Percentiles rank a stretch among this genome's conserved stretches.
These are phyloP conservation scores for Clarireedia paspali DNA, from an alignment of 2,329 filamentous ascomycete genomes.

Conservation along the genomic window DNA sequence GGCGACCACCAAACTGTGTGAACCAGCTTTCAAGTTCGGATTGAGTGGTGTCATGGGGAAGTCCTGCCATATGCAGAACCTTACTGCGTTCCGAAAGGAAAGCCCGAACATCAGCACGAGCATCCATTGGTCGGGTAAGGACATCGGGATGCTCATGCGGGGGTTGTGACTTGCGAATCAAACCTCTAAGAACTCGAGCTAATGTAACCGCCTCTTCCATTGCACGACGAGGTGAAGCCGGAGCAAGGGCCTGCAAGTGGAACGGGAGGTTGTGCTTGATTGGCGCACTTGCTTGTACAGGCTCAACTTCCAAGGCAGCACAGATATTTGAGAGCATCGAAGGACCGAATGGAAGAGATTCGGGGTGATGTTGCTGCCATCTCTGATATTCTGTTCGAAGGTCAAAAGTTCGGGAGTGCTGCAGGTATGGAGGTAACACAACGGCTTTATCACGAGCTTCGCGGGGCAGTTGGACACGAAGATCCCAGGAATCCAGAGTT, in stretches of 20 bases:
- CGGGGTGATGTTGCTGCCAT: slow-evolving; percentile 97
- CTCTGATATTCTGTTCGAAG: slow-evolving; percentile 95
- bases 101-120: slow-evolving; percentile 88
- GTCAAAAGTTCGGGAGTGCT: slow-evolving; percentile 96
- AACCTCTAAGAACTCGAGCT: slow-evolving; percentile 80
- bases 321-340: slow-evolving; percentile 97
- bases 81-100: slow-evolving; percentile 96
- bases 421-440: slow-evolving; percentile 89
- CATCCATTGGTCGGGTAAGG: slow-evolving; percentile 90
- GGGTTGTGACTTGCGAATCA: slow-evolving; percentile 95
- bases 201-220: slow-evolving; percentile 97
- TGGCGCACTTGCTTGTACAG: slow-evolving; percentile 91
- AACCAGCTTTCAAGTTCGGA: slow-evolving; percentile 99
- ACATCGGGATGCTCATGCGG: slow-evolving; percentile 91
- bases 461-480: slow-evolving; percentile 92
- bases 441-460: slow-evolving; percentile 98
- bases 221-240: slow-evolving; percentile 87
- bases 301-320: slow-evolving; percentile 94
- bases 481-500: slow-evolving; percentile 95
- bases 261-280: slow-evolving; percentile 99
- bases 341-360: slow-evolving; percentile 92
- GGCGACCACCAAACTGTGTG: slow-evolving; percentile 93
- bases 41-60: slow-evolving; percentile 96
- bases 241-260: slow-evolving; percentile 90
- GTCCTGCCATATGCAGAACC: slow-evolving; percentile 93